A percentile compares a stretch with the other conserved stretches of the same genome.
phyloP scores from a whole-genome alignment of 176 grass and related monocot genomes.

The Oryza australiensis region DNA sequence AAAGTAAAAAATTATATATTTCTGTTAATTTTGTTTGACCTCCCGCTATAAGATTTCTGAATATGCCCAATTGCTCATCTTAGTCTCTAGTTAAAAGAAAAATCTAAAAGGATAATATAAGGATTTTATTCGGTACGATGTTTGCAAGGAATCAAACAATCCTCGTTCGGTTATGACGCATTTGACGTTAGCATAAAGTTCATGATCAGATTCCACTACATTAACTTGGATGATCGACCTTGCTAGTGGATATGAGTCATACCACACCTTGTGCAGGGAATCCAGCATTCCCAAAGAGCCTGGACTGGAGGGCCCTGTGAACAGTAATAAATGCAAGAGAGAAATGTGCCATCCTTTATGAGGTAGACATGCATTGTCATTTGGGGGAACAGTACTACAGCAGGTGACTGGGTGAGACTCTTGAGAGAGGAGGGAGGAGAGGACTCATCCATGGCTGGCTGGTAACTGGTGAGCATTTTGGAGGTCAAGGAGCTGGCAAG shows the following conservation, averaged over 20 bases:
- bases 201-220: neutral
- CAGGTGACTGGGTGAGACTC: conserved; percentile 12
- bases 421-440: neutral
- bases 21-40: neutral
- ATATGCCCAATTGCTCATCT: neutral
- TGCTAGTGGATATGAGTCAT: conserved; percentile 18
- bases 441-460: neutral
- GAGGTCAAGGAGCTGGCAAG: conserved; percentile 29
- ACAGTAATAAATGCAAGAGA: conserved; percentile 25
- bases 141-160: neutral
- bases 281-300: conserved; percentile 11
- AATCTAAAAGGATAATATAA: neutral
- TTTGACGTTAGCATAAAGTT: neutral
- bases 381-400: conserved; percentile 16
- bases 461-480: conserved; percentile 12
- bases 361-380: conserved; percentile 31
- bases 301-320: neutral
- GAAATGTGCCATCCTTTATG: conserved; percentile 28
- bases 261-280: conserved; percentile 3
- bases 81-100: neutral
- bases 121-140: neutral
- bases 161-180: neutral
- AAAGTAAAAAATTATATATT: neutral
- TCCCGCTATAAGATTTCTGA: neutral
- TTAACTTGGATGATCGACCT: conserved; percentile 15